phyloP scores from a whole-genome alignment of 2,329 filamentous ascomycete species.

The Monosporascus sp. region DNA sequence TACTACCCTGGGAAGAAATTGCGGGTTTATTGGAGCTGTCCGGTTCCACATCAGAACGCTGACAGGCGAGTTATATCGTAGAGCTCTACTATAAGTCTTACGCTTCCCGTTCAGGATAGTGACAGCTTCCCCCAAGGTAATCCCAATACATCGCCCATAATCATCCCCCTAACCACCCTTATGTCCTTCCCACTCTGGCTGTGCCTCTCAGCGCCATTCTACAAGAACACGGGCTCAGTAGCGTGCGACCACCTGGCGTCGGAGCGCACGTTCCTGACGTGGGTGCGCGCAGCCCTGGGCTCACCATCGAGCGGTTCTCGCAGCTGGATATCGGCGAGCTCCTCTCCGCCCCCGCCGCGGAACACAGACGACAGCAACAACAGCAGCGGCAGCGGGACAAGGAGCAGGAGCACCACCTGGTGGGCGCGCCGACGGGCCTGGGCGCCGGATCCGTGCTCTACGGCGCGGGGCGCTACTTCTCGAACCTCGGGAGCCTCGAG shows the following conservation, averaged over 20 bases:
- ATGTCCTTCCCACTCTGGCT: slow-evolving; percentile 1
- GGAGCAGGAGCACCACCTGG: slow-evolving; percentile 28
- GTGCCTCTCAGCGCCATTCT: slow-evolving; percentile 17
- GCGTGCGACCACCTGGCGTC: slow-evolving; percentile 49
- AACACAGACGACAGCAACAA: too few species aligned
- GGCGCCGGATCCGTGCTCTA: slow-evolving; percentile 41
- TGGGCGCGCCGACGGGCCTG: slow-evolving; percentile 36
- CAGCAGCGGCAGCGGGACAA: slow-evolving; percentile 18
- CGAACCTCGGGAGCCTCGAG: slow-evolving; percentile 34
- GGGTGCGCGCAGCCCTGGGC: slow-evolving; percentile 45
- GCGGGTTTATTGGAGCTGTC: too few species aligned
- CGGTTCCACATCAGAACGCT: too few species aligned
- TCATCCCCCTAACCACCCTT: too few species aligned
- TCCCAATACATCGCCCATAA: too few species aligned
- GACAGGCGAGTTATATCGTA: too few species aligned
- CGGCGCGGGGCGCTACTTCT: slow-evolving; percentile 42
- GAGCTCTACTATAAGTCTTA: too few species aligned
- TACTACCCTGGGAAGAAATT: too few species aligned
- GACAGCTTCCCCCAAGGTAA: too few species aligned
- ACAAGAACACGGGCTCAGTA: slow-evolving; percentile 41
- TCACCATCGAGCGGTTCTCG: slow-evolving; percentile 41
- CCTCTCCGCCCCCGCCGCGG: slow-evolving; percentile 13
- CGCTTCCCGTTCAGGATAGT: too few species aligned
- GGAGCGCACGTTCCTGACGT: slow-evolving; percentile 43
- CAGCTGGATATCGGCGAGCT: slow-evolving; percentile 34